Evolutionary conservation across 75 land plant genomes (phyloP).

Genomic region (Pinus albicaulis): DNA sequence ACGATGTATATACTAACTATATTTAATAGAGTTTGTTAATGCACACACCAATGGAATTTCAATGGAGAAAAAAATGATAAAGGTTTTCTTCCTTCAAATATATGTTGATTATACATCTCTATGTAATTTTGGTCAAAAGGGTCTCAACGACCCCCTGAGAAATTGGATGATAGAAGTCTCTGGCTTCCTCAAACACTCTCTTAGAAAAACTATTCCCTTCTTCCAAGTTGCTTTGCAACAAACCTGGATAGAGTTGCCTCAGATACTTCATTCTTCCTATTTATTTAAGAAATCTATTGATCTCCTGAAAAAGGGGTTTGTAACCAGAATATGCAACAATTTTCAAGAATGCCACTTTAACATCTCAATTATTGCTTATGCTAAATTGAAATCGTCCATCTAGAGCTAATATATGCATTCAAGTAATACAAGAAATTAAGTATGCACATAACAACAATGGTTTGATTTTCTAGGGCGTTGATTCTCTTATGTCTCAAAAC

Average conservation of each 20-base stretch:
- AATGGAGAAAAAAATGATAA: too few species aligned
- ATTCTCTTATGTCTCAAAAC: too few species aligned
- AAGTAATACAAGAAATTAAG: not conserved
- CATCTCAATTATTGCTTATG: constrained; percentile 65
- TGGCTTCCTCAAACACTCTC: constrained; percentile 66
- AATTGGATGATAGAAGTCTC: constrained; percentile 79
- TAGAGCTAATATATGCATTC: constrained; percentile 47
- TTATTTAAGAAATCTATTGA: constrained; percentile 65
- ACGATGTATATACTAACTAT: too few species aligned
- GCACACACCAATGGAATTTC: too few species aligned
- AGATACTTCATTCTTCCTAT: constrained; percentile 93
- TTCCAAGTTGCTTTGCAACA: constrained; percentile 52
- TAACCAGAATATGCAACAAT: constrained; percentile 66
- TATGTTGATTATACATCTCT: too few species aligned
- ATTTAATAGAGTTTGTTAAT: too few species aligned
- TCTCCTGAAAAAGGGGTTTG: constrained; percentile 47
- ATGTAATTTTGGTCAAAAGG: constrained; percentile 42
- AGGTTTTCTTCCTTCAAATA: too few species aligned
- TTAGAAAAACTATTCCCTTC: constrained; percentile 70
- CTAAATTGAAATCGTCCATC: constrained; percentile 60
- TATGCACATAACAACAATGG: not conserved
- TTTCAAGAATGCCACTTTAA: constrained; percentile 80
- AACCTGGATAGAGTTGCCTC: constrained; percentile 75
- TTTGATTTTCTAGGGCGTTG: not conserved
- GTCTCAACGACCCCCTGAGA: constrained; percentile 82